Percentiles rank a stretch among this genome's conserved stretches.
Conservation (phyloP, 306 rosid genomes). For the Cucumis hystrix region DNA sequence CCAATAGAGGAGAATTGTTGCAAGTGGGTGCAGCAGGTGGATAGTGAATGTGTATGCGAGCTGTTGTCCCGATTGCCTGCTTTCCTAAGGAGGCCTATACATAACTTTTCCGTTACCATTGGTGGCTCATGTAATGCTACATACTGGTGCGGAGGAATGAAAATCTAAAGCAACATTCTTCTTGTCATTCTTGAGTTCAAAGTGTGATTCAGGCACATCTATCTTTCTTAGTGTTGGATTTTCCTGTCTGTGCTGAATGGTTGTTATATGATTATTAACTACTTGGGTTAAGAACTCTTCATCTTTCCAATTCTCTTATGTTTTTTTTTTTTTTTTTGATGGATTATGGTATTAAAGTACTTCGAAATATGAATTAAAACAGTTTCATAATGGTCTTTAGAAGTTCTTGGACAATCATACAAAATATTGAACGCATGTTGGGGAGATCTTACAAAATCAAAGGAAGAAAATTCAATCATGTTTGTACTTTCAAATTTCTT, state of each 20-base stretch:
- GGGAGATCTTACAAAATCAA: too few relatives aligned
- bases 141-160: not conserved
- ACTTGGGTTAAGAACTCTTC: not conserved
- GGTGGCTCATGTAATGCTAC: conserved; percentile 3
- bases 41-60: not conserved
- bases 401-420: too few relatives aligned
- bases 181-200: not conserved
- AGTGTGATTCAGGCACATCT: not conserved
- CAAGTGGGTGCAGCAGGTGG: conserved; percentile 9
- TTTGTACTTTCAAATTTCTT: too few relatives aligned
- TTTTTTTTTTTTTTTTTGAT: not conserved
- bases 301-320: not conserved
- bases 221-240: not conserved
- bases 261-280: not conserved
- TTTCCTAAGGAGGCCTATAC: not conserved
- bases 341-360: not conserved
- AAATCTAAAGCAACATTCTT: not conserved
- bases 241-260: not conserved
- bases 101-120: not conserved
- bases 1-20: conserved; percentile 9
- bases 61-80: conserved; percentile 3
- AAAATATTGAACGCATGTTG: too few relatives aligned
- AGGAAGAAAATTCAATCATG: too few relatives aligned
- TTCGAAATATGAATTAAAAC: not conserved
- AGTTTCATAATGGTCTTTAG: not conserved